Percentiles rank a stretch among this genome's conserved stretches.
Conservation (phyloP, 768 basidiomycete genomes). For the Chalciporus sphaerocephalus region DNA sequence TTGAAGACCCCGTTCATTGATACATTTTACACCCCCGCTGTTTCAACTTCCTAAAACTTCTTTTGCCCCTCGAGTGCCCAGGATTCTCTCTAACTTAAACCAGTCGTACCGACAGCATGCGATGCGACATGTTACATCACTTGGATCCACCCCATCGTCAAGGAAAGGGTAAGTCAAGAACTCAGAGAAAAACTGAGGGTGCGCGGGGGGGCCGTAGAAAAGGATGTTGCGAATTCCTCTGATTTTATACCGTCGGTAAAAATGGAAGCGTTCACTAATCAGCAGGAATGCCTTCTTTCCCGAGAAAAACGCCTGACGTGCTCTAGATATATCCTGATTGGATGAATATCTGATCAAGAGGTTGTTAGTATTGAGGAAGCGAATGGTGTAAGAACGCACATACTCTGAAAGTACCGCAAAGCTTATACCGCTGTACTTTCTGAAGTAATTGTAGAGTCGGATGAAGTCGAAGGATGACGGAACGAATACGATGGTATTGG, state of each 20-base stretch:
- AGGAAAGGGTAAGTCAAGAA: conserved; percentile 87
- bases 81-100: conserved; percentile 80
- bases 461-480: conserved; percentile 98
- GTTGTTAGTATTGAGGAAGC: not conserved
- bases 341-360: conserved; percentile 68
- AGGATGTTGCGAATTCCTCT: conserved; percentile 89
- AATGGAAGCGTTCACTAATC: conserved; percentile 97
- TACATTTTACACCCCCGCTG: not conserved
- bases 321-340: conserved; percentile 91
- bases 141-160: conserved; percentile 79
- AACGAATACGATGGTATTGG: conserved; percentile 83
- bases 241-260: conserved; percentile 93
- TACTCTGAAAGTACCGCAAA: conserved; percentile 91
- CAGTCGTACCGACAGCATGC: conserved; percentile 88
- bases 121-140: conserved; percentile 78
- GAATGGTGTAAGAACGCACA: conserved; percentile 15
- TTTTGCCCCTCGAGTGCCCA: conserved; percentile 24
- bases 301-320: conserved; percentile 87
- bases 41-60: conserved; percentile 12
- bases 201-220: conserved; percentile 90
- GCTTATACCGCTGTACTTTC: conserved; percentile 62
- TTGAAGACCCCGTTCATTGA: no score
- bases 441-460: conserved; percentile 81
- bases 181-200: conserved; percentile 90
- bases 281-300: conserved; percentile 84